Base-by-base conservation (phyloP, 179 eudicot genomes). In the Nepenthes alata region DNA sequence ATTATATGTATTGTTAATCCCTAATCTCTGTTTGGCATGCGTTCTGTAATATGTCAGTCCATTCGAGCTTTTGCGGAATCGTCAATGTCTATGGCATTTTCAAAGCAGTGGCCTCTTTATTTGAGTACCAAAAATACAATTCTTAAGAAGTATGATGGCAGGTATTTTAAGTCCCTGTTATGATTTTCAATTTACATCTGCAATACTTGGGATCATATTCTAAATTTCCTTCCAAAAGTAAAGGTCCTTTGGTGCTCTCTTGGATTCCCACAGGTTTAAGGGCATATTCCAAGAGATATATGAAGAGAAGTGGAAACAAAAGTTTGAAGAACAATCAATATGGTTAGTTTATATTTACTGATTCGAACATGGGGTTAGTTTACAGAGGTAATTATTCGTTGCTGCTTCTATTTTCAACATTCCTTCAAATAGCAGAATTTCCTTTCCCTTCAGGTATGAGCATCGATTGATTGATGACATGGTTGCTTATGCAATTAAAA, bases 391-490 rank as follows among this genome's bases (percentile, higher is more conserved):
- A 25, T 25, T 25, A 25, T 25, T 25, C 25, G 25, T 25, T 25
- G 25, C 10, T 67, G 53, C 35, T 3, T 56, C 5, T 25, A 6
- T 36, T 60, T 54, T 45, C 37, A n/a, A 36, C 60, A 3, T 52
- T 53, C 58, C 39, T 60, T 48, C 47, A 55, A 34, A 35, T 63
- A 52, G 13, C 2, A 52, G 36, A 37, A 10, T 66, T 55, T 36
- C 57, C 14, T 60, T 61, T 41, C 66, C 58, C 12, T 69, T 41
- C 62, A 93, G 98, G 98, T 93, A 89, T 74, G 98, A 93, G 75
- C 98, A 93, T 78, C 97, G 98, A 44, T 69, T 93, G 72, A 93
- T 93, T 60, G 98, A 89, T 78, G 98, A 93, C 79, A 93, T 93
- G 98, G 98, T 93, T 72, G 98, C 98, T 67, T 93, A 93, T 80